phyloP scores from a whole-genome alignment of 176 grass and related monocot species.

The Aegilops longissima region DNA sequence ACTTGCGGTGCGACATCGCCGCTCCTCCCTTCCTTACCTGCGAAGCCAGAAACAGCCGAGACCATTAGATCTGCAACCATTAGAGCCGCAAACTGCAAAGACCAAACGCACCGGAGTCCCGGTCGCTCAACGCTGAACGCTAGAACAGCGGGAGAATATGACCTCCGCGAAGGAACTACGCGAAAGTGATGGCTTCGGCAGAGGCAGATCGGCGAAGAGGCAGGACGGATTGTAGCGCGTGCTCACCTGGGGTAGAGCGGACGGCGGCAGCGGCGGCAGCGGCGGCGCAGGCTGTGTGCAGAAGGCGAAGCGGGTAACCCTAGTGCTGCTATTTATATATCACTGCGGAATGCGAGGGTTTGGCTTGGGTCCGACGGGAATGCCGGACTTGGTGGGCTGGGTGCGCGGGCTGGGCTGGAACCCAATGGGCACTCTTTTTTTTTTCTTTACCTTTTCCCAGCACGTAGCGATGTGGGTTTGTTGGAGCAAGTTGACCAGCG shows the following conservation, averaged over 20 bases:
- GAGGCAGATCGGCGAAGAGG: too few relatives aligned
- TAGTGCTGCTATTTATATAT: constrained; percentile 39
- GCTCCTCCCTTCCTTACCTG: constrained; percentile 58
- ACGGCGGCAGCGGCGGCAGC: constrained; percentile 15
- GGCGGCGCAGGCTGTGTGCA: constrained; percentile 2
- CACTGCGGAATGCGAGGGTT: constrained; percentile 26
- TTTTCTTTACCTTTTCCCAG: too few relatives aligned
- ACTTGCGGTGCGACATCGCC: constrained; percentile 93
- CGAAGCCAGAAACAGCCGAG: background rate
- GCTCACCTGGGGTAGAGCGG: constrained; percentile 31
- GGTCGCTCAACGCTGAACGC: background rate
- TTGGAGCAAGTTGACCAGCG: too few relatives aligned
- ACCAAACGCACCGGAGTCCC: background rate
- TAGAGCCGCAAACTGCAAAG: background rate
- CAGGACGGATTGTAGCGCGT: background rate
- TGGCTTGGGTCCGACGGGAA: constrained; percentile 9
- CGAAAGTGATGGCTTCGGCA: background rate
- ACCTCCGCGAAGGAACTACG: background rate
- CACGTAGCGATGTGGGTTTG: too few relatives aligned
- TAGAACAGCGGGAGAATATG: background rate
- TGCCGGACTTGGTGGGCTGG: background rate
- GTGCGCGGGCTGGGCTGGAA: background rate
- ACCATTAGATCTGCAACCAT: constrained; percentile 3
- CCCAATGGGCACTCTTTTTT: too few relatives aligned
- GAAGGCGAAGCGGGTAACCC: constrained; percentile 33